Percentiles rank a stretch among this genome's conserved stretches.
Conservation (phyloP, 495 filamentous ascomycete genomes). For the Hamigera avellanea region DNA sequence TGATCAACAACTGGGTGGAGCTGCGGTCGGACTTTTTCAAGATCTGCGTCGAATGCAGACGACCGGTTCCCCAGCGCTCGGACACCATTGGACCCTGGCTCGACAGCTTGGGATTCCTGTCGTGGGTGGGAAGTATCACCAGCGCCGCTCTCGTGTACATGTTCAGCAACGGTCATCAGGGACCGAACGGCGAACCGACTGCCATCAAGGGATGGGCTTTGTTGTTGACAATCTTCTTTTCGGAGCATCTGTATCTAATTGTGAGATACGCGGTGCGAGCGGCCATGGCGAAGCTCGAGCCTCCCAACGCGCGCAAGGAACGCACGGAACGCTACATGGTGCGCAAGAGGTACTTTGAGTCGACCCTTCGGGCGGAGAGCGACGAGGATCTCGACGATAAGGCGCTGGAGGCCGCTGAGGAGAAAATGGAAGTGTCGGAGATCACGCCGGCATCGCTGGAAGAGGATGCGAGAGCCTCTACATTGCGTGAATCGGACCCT, state of each 20-base stretch:
- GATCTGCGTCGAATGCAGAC: conserved; percentile 79
- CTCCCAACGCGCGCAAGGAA: conserved; percentile 72
- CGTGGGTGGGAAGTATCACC: conserved; percentile 85
- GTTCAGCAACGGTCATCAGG: conserved; percentile 55
- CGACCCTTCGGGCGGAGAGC: conserved; percentile 18
- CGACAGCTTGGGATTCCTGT: conserved; percentile 70
- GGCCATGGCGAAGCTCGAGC: conserved; percentile 70
- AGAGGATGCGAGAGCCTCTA: conserved; percentile 58
- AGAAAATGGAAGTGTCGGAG: conserved; percentile 13
- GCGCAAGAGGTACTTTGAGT: conserved; percentile 58
- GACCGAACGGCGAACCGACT: conserved; percentile 41
- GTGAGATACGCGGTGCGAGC: conserved; percentile 57
- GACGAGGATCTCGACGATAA: conserved; percentile 13
- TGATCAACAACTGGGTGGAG: conserved; percentile 95
- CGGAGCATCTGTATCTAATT: conserved; percentile 76
- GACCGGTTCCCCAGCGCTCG: conserved; percentile 74
- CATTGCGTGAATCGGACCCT: conserved; percentile 34
- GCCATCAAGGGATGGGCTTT: conserved; percentile 72
- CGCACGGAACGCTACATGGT: conserved; percentile 60
- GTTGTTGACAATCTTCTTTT: conserved; percentile 71
- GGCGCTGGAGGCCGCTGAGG: conserved; percentile 6
- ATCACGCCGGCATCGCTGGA: conserved; percentile 37
- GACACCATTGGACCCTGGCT: conserved; percentile 97
- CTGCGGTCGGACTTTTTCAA: conserved; percentile 89
- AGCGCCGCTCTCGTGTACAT: conserved; percentile 78